Evolutionary conservation across 495 filamentous ascomycete species (phyloP), one percentile per base, ranked within the genome.

Genomic region (Hypoxylon trugodes): DNA sequence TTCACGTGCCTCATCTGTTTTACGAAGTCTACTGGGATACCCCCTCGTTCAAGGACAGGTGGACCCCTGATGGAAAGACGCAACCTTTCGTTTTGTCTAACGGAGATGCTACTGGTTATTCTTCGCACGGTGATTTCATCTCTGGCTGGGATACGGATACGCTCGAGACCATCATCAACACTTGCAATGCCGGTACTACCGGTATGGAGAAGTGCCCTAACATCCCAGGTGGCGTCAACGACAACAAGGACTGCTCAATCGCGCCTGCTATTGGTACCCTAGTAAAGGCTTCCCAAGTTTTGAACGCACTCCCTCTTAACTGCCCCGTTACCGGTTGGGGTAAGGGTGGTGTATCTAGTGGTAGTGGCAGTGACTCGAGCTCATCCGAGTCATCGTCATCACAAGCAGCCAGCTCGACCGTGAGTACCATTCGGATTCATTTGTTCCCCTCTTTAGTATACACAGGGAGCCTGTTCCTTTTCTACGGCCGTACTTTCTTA

Each of bases 91-190:
- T 91, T 50, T 82, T 84, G 59, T 77, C 86, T 54, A 87, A 82
- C 70, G 84, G 84, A 21, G 84, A 87, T 41, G 73, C 73, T 22
- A 84, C 83, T n/a, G 83, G 83, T 42, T 85, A 74, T 70, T 77
- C 75, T 25, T 81, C 83, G 43, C 89, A 91, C 73, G 87, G 81
- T 28, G 89, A 91, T 73, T 91, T 91, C 73, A 76, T 92, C 38
- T 84, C 89, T 41, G 90, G 87, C 24, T 93, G 90, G 90, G 84
- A 92, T 59, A 70, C 78, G 46, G 59, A 74, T 4, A 76, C 81
- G 48, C 83, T 92, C 15, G 82, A 90, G 69, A 76, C 79, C 28
- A 86, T 86, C 58, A 79, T 89, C 57, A 72, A 87, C 66, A 79
- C 73, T 41, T 92, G 89, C 77, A 77, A 84, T 50, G 78, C 70